Conservation (phyloP, 2,329 filamentous ascomycete genomes). For the Lasiodiplodia gonubiensis region DNA sequence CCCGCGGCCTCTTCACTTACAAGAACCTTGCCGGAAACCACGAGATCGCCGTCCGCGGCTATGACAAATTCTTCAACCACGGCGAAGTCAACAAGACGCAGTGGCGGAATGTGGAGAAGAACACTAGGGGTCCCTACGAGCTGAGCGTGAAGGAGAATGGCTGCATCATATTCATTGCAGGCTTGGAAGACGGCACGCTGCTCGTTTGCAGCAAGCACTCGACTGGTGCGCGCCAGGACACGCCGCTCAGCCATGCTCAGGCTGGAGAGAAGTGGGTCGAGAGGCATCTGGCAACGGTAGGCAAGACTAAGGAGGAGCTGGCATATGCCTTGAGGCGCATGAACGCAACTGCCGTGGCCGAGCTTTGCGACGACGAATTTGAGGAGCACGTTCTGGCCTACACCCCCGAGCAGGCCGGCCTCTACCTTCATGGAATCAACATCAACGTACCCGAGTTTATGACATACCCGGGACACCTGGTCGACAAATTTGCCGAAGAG, state of each 20-base stretch:
- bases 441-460: constrained; percentile 91
- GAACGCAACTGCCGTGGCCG: constrained; percentile 93
- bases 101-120: constrained; percentile 77
- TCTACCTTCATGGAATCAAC: constrained; percentile 96
- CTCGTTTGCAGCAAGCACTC: constrained; percentile 99
- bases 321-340: constrained; percentile 75
- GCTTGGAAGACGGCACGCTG: constrained; percentile 84
- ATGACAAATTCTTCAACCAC: constrained; percentile 99
- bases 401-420: constrained; percentile 77
- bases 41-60: constrained; percentile 87
- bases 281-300: constrained; percentile 75
- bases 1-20: constrained; percentile 92
- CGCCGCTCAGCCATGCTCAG: constrained; percentile 77
- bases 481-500: constrained; percentile 85
- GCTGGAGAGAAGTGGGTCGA: constrained; percentile 85
- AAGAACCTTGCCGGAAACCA: constrained; percentile 65
- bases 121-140: constrained; percentile 89
- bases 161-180: constrained; percentile 98
- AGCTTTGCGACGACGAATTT: constrained; percentile 94
- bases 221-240: constrained; percentile 77
- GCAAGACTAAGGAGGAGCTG: constrained; percentile 79
- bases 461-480: constrained; percentile 81
- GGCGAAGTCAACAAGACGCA: constrained; percentile 80
- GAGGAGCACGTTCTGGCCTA: constrained; percentile 98
- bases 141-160: constrained; percentile 97